Evolutionary conservation across 2,329 filamentous ascomycete genomes (phyloP).

Genomic region (Fusarium nematophilum): DNA sequence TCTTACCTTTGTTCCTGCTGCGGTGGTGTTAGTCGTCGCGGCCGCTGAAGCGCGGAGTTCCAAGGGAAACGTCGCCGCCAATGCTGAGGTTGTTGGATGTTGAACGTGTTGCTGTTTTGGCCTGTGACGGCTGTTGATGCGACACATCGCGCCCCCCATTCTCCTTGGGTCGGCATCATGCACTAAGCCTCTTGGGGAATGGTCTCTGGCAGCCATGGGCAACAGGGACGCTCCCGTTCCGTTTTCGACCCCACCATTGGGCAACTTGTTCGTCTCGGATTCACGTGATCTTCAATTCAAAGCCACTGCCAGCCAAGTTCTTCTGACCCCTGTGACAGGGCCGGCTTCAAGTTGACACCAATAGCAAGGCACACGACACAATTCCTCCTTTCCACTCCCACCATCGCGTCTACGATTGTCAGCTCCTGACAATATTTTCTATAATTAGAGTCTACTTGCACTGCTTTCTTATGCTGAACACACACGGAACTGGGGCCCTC

Average conservation of each 20-base stretch:
- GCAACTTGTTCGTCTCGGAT: constrained; percentile 31
- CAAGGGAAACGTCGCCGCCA: constrained; percentile 40
- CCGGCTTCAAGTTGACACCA: too few species aligned
- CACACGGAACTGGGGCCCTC: too few species aligned
- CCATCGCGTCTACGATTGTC: too few species aligned
- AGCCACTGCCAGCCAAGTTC: constrained; percentile 4
- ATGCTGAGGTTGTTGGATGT: constrained; percentile 40
- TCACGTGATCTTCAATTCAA: constrained; percentile 33
- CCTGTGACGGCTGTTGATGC: constrained; percentile 46
- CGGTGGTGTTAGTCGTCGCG: constrained; percentile 41
- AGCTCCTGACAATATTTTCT: too few species aligned
- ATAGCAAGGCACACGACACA: too few species aligned
- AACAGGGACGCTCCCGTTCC: constrained; percentile 41
- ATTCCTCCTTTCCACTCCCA: too few species aligned
- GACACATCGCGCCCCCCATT: constrained; percentile 45
- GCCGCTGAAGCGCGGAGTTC: constrained; percentile 45
- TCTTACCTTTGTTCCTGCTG: constrained; percentile 35
- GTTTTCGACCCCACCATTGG: constrained; percentile 38
- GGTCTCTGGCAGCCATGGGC: constrained; percentile 47
- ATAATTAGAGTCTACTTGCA: too few species aligned
- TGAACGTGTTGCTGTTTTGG: constrained; percentile 43
- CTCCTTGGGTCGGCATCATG: constrained; percentile 38
- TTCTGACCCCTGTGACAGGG: constrained; percentile 20
- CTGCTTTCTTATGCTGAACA: too few species aligned
- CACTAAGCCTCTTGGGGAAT: constrained; percentile 38